Conservation (phyloP, 202 grass and related monocot species). For the Panicum virgatum region DNA sequence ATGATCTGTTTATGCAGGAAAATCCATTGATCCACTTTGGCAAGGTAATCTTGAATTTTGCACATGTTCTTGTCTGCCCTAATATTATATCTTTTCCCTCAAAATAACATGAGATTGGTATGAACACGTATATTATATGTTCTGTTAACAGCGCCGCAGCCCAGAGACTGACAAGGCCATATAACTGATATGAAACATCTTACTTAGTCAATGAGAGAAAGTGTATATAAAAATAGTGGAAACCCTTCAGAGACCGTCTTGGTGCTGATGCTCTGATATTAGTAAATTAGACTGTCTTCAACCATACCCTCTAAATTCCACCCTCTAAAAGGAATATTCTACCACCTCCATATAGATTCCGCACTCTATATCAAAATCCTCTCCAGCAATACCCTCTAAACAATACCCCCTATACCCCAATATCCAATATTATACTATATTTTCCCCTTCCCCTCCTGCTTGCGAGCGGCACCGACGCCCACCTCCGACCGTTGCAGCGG, state of each 20-base stretch:
- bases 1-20: constrained; percentile 39
- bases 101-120: neutral
- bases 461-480: too few species aligned
- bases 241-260: neutral
- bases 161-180: neutral
- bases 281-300: too few species aligned
- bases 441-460: too few species aligned
- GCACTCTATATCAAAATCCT: too few species aligned
- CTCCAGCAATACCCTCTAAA: too few species aligned
- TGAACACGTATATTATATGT: neutral
- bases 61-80: neutral
- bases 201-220: neutral
- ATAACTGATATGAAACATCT: neutral
- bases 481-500: too few species aligned
- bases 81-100: neutral
- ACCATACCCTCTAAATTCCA: too few species aligned
- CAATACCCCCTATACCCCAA: too few species aligned
- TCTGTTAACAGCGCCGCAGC: neutral
- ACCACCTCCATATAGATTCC: too few species aligned
- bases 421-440: too few species aligned
- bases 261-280: neutral
- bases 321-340: too few species aligned
- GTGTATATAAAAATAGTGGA: neutral
- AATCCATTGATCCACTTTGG: constrained; percentile 43
- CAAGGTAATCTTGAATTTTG: constrained; percentile 27